A percentile compares a stretch with the other conserved stretches of the same genome.
phyloP scores from a whole-genome alignment of 345 rosid genomes.

The Ailanthus altissimus region DNA sequence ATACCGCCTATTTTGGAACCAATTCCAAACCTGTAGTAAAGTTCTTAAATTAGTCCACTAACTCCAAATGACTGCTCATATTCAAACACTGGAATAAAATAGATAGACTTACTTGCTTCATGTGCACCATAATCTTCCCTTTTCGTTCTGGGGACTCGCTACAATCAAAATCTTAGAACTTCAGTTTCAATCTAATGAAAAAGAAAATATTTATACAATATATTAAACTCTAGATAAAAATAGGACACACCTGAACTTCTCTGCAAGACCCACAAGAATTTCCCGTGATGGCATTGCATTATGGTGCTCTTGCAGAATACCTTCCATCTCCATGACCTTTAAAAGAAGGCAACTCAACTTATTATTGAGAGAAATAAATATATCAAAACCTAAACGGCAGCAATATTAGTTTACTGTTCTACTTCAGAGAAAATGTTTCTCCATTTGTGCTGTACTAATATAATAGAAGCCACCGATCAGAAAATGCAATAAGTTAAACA shows the following conservation, averaged over 20 bases:
- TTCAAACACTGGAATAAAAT: neutral
- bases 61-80: conserved; percentile 10
- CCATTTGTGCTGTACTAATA: neutral
- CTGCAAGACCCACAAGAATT: conserved; percentile 77
- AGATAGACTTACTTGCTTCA: conserved; percentile 40
- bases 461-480: neutral
- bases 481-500: neutral
- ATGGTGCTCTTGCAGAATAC: conserved; percentile 74
- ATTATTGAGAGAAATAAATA: neutral
- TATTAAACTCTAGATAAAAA: conserved; percentile 1
- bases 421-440: neutral
- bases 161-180: conserved; percentile 30
- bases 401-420: conserved; percentile 2
- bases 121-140: conserved; percentile 84
- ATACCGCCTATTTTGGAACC: conserved; percentile 99
- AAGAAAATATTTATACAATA: conserved; percentile 11
- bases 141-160: conserved; percentile 80
- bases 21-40: conserved; percentile 81
- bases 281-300: conserved; percentile 76
- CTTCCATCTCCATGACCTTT: conserved; percentile 96
- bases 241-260: conserved; percentile 73
- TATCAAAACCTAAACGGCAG: neutral
- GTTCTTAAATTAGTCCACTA: conserved; percentile 6
- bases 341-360: conserved; percentile 9
- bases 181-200: neutral